Percentiles rank a stretch among this genome's conserved stretches.
Conservation (phyloP, 2,329 filamentous ascomycete species). For the Microcyclospora pomicola region DNA sequence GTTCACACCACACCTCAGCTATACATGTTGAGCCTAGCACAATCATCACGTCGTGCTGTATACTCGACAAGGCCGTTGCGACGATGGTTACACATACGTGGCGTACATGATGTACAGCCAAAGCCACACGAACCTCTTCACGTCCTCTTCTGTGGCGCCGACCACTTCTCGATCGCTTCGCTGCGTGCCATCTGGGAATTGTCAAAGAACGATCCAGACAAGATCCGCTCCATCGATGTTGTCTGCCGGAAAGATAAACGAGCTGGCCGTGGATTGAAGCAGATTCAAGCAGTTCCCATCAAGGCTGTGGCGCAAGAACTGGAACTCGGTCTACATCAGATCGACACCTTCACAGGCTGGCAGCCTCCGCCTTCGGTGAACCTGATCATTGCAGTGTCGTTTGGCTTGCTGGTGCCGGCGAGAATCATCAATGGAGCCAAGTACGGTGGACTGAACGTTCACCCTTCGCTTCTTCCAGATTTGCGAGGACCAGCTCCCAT, state of each 20-base stretch:
- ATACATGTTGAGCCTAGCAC: too few relatives aligned
- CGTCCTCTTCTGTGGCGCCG: constrained; percentile 89
- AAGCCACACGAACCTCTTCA: constrained; percentile 43
- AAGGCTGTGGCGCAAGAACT: constrained; percentile 50
- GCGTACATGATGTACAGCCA: too few relatives aligned
- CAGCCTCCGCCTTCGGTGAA: constrained; percentile 49
- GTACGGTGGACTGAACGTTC: constrained; percentile 85
- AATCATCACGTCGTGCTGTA: too few relatives aligned
- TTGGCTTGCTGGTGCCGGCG: constrained; percentile 75
- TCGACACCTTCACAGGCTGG: constrained; percentile 76
- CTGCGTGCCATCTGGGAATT: constrained; percentile 50
- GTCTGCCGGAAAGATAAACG: constrained; percentile 67
- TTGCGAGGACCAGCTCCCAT: constrained; percentile 77
- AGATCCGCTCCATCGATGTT: constrained; percentile 70
- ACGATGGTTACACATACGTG: too few relatives aligned
- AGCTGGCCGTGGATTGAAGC: constrained; percentile 57
- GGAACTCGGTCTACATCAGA: constrained; percentile 53
- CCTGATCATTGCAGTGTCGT: constrained; percentile 82
- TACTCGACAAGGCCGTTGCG: too few relatives aligned
- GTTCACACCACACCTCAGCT: too few relatives aligned
- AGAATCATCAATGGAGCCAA: constrained; percentile 54
- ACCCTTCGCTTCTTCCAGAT: constrained; percentile 69
- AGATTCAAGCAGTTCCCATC: constrained; percentile 62
- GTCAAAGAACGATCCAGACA: constrained; percentile 27
- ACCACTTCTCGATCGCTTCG: constrained; percentile 73